Percentiles rank a stretch among this genome's conserved stretches.
Evolutionary conservation across 2,329 filamentous ascomycete genomes (phyloP).

Genomic region (Plenodomus biglobosus): DNA sequence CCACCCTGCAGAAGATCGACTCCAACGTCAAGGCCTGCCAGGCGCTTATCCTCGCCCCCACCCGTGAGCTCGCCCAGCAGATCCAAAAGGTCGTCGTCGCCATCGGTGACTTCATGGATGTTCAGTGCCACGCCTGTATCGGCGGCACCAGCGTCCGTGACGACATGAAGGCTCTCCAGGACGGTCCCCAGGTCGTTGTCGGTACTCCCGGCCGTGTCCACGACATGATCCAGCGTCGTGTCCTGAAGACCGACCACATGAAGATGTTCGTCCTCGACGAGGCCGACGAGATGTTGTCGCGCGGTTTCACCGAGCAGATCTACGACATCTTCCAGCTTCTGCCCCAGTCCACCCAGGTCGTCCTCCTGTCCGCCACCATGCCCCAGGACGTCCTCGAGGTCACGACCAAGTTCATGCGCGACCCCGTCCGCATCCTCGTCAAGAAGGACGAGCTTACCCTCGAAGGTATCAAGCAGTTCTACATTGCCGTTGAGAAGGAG

Average conservation of each 20-base stretch:
- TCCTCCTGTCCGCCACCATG: constrained; percentile 97
- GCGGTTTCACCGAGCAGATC: constrained; percentile 99
- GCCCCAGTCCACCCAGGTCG: constrained; percentile 96
- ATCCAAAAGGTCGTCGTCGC: constrained; percentile 99
- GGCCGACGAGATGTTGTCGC: constrained; percentile 98
- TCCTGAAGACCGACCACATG: constrained; percentile 95
- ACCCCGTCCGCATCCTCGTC: constrained; percentile 97
- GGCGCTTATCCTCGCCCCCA: constrained; percentile 96
- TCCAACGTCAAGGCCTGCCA: constrained; percentile 92
- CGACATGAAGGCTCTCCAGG: constrained; percentile 96
- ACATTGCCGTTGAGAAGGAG: constrained; percentile 99
- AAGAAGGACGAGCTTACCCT: constrained; percentile 99
- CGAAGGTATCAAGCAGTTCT: constrained; percentile 99
- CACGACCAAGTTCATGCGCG: constrained; percentile 99
- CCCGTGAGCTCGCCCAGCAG: constrained; percentile 97
- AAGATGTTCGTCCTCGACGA: constrained; percentile 99
- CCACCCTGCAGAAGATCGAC: constrained; percentile 98
- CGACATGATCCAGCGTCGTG: constrained; percentile 98
- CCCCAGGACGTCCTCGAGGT: constrained; percentile 99
- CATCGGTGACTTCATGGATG: constrained; percentile 99
- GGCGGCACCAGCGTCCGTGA: constrained; percentile 97
- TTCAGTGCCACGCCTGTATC: constrained; percentile 99
- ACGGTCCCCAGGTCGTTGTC: constrained; percentile 95
- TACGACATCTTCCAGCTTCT: constrained; percentile 99
- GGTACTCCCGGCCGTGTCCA: constrained; percentile 98